Conservation (phyloP, 371 early-diverging fungal genomes). For the Mortierella sp. region DNA sequence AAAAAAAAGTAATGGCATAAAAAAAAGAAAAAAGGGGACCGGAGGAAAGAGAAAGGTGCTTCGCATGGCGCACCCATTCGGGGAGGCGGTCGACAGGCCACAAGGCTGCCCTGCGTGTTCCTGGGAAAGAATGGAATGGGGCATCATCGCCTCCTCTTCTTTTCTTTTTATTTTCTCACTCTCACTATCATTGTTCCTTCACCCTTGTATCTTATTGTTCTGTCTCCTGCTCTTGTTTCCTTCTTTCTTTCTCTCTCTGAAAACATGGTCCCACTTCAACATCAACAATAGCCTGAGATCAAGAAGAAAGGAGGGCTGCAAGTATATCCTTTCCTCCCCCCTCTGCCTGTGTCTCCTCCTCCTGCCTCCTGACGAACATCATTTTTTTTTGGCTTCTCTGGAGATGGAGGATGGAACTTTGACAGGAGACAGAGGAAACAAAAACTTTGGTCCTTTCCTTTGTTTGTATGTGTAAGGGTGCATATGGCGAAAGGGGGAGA, state of each 20-base stretch:
- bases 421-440: constrained; percentile 11
- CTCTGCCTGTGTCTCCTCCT: constrained; percentile 1
- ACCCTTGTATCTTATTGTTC: background rate
- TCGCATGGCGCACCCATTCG: constrained; percentile 13
- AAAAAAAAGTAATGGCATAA: background rate
- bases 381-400: background rate
- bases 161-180: background rate
- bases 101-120: constrained; percentile 12
- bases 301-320: constrained; percentile 10
- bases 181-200: background rate
- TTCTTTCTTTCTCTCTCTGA: background rate
- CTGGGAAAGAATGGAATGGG: constrained; percentile 52
- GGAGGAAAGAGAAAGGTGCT: constrained; percentile 18
- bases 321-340: constrained; percentile 3
- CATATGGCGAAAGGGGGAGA: background rate
- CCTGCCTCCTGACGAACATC: background rate
- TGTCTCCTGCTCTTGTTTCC: background rate
- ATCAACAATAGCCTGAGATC: background rate
- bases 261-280: background rate
- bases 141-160: background rate
- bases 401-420: background rate
- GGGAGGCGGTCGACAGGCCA: background rate
- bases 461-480: constrained; percentile 17
- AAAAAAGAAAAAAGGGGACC: constrained; percentile 15
- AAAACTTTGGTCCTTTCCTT: background rate